Evolutionary conservation across 1,139 yeast genomes (phyloP), one percentile per base, ranked within the genome.

Genomic region (Yamadazyma jaroonii): DNA sequence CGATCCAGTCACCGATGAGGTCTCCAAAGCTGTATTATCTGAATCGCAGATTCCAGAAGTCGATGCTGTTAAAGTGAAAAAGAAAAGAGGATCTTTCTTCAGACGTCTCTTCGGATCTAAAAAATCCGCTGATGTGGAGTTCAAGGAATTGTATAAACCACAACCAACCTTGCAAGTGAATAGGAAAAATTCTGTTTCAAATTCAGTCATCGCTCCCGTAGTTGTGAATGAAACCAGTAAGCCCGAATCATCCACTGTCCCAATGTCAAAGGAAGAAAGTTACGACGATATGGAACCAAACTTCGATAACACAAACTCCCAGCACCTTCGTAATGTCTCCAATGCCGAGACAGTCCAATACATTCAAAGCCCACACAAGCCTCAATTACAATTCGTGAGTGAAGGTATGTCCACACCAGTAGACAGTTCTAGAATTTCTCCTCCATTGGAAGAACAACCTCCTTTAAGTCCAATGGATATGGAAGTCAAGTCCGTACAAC

Each of bases 21-120:
- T n/a, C n/a, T n/a, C n/a, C n/a, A n/a, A n/a, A n/a, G n/a, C n/a
- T n/a, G n/a, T n/a, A n/a, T n/a, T n/a, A n/a, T n/a, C n/a, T 6
- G 20, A 17, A 17, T 17, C 20, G 4, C 20, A 17, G 6, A 17
- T 29, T 20, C 45, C 43, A 7, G 43, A 40, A 28, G 37, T 37
- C 9, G 38, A 37, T 10, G 25, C 22, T 34, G 17, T 29, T 6
- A 25, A 38, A 28, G 30, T 27, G 4, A 43, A 30, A 23, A 27
- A 28, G 23, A 44, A 38, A 32, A 52, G 44, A 42, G 35, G 39
- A 32, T 57, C 61, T 3, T 45, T 59, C 10, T 39, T 60, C 21
- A 50, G 42, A 29, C 47, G 50, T 23, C 35, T 61, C 1, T 47
- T 61, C 21, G 46, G 41, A 6, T 36, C 35, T 34, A 46, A 37